Evolutionary conservation across 331 rosid genomes (phyloP).

Genomic region (Cydonia oblonga): DNA sequence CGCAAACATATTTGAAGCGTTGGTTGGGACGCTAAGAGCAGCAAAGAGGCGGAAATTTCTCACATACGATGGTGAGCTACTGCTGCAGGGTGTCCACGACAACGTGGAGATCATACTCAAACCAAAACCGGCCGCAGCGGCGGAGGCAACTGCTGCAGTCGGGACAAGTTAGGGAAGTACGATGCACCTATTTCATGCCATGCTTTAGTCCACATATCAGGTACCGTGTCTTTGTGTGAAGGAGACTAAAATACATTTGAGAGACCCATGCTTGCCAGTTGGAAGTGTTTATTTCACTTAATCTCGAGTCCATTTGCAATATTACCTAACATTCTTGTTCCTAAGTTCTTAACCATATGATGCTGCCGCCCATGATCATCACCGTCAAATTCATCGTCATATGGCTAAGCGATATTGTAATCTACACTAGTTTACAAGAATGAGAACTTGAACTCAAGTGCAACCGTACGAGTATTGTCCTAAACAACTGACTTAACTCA

Average conservation of each 20-base stretch:
- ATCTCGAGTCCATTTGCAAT: no score
- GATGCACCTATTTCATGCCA: neutral
- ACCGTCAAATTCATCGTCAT: no score
- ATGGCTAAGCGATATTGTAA: neutral
- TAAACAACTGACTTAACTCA: neutral
- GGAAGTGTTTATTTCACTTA: no score
- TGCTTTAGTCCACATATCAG: no score
- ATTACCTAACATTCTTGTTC: no score
- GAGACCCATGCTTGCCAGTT: neutral
- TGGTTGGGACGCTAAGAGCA: conserved; percentile 87
- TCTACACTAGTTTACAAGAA: neutral
- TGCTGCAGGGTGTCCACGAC: conserved; percentile 94
- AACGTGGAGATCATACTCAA: conserved; percentile 72
- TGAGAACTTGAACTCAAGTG: neutral
- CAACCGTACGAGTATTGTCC: fast-evolving
- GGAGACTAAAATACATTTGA: neutral
- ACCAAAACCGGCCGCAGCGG: conserved; percentile 24
- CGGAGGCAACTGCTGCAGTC: conserved; percentile 24
- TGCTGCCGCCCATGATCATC: no score
- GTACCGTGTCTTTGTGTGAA: no score
- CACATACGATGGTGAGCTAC: conserved; percentile 69
- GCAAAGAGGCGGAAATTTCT: conserved; percentile 67
- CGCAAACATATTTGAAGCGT: conserved; percentile 86
- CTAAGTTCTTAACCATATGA: no score
- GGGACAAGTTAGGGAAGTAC: conserved; percentile 6